Evolutionary conservation across 179 eudicot genomes (phyloP).

Genomic region (Silene noctiflora): DNA sequence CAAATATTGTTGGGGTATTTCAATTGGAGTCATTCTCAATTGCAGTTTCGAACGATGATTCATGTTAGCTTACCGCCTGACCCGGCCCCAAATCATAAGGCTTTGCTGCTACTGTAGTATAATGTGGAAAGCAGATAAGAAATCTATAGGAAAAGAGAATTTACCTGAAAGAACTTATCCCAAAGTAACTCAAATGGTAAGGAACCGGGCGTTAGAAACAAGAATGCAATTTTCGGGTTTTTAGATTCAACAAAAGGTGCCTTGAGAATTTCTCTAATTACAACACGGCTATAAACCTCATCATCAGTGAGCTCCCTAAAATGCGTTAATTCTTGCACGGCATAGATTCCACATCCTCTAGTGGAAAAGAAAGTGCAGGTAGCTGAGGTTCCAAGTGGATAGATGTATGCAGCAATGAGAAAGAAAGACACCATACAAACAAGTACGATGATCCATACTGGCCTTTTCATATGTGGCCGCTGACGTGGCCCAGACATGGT

Average conservation of each 20-base stretch:
- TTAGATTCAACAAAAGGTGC: conserved; percentile 37
- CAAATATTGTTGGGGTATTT: no score
- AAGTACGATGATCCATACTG: conserved; percentile 48
- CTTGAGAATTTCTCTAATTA: conserved; percentile 47
- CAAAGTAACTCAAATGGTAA: conserved; percentile 58
- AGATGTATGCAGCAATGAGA: conserved; percentile 43
- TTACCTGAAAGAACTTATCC: conserved; percentile 60
- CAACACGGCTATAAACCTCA: conserved; percentile 51
- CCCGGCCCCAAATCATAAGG: no score
- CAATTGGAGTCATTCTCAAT: no score
- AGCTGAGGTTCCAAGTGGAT: conserved; percentile 37
- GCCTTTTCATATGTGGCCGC: conserved; percentile 54
- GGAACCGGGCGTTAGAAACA: conserved; percentile 56
- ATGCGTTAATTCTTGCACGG: conserved; percentile 33
- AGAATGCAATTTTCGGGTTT: conserved; percentile 54
- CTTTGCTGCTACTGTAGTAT: no score
- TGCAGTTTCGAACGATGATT: no score
- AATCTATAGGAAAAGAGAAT: background rate
- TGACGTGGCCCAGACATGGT: conserved; percentile 51
- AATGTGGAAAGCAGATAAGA: no score
- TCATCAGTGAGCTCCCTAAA: conserved; percentile 57
- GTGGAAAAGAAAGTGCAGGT: conserved; percentile 51
- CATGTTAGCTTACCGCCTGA: no score
- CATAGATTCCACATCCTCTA: conserved; percentile 39
- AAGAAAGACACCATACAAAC: conserved; percentile 52